Conservation (phyloP, 2,329 filamentous ascomycete genomes). For the Fonsecaea monophora region DNA sequence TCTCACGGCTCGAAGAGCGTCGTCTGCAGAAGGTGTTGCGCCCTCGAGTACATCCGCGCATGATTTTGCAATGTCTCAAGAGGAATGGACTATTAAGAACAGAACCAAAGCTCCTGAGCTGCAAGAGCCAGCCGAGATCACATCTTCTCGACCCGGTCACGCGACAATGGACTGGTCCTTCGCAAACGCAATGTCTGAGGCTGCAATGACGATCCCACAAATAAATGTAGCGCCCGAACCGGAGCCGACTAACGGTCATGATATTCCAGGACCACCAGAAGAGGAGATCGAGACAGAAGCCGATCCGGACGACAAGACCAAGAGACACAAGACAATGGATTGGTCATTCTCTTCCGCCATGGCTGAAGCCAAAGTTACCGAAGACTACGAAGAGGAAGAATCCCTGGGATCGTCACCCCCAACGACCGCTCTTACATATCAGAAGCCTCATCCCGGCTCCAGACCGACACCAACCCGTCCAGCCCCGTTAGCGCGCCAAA, state of each 20-base stretch:
- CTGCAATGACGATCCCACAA: slow-evolving; percentile 24
- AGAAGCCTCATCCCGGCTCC: slow-evolving; percentile 13
- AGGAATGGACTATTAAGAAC: slow-evolving; percentile 39
- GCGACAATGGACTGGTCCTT: slow-evolving; percentile 50
- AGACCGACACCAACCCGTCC: slow-evolving; percentile 36
- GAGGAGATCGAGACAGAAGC: slow-evolving; percentile 3
- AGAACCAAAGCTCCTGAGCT: slow-evolving; percentile 34
- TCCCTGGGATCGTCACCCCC: slow-evolving; percentile 27
- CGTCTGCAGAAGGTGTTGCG: slow-evolving; percentile 41
- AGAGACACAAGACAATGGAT: slow-evolving; percentile 45
- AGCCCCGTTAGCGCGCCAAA: slow-evolving; percentile 34
- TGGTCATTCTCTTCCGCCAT: slow-evolving; percentile 54
- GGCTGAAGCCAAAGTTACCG: slow-evolving; percentile 43
- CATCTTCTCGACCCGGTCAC: slow-evolving; percentile 33
- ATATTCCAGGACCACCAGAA: slow-evolving; percentile 10
- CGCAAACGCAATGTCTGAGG: slow-evolving; percentile 52
- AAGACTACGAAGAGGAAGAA: slow-evolving; percentile 13
- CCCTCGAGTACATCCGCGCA: slow-evolving; percentile 55
- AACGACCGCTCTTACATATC: slow-evolving; percentile 1
- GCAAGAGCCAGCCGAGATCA: slow-evolving; percentile 39
- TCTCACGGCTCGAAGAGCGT: slow-evolving; percentile 42
- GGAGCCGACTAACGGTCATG: slow-evolving; percentile 11
- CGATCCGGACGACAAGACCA: slow-evolving; percentile 23
- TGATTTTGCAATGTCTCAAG: slow-evolving; percentile 50
- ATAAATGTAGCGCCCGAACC: slow-evolving; percentile 27